phyloP scores from a whole-genome alignment of 2,329 filamentous ascomycete species.

The Hymenoscyphus albidus region DNA sequence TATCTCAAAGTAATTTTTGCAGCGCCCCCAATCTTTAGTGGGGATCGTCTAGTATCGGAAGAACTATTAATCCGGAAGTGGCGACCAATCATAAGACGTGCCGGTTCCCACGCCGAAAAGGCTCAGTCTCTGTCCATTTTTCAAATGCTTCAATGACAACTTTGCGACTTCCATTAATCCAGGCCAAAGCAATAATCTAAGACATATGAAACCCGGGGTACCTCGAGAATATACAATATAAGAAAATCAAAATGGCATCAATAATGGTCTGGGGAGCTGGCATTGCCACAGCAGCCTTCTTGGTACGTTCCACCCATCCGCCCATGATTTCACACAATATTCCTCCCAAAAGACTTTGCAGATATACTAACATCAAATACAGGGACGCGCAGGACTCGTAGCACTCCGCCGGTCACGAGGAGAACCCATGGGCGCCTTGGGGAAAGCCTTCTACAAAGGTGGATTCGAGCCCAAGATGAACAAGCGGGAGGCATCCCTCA shows the following conservation, averaged over 20 bases:
- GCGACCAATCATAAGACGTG: background rate
- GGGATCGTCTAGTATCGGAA: background rate
- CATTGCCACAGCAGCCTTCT: conserved; percentile 61
- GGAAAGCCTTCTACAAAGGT: conserved; percentile 94
- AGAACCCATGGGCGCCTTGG: conserved; percentile 68
- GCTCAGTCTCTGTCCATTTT: background rate
- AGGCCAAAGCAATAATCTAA: background rate
- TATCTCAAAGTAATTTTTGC: background rate
- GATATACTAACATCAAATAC: conserved; percentile 20
- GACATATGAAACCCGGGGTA: background rate
- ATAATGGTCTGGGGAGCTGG: conserved; percentile 56
- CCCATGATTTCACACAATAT: background rate
- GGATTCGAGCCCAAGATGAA: conserved; percentile 98
- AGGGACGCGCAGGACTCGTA: conserved; percentile 91
- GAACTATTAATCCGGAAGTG: background rate
- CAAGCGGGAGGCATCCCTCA: conserved; percentile 82
- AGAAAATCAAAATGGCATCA: conserved; percentile 49
- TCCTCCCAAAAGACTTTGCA: background rate
- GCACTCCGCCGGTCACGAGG: conserved; percentile 80
- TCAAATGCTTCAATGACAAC: background rate
- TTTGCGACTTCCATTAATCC: background rate
- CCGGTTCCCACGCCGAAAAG: background rate
- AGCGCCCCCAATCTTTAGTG: conserved; percentile 12
- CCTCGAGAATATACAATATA: background rate
- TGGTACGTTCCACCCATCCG: conserved; percentile 42